Evolutionary conservation across 2,329 filamentous ascomycete genomes (phyloP).

Genomic region (Diaporthe destruens): DNA sequence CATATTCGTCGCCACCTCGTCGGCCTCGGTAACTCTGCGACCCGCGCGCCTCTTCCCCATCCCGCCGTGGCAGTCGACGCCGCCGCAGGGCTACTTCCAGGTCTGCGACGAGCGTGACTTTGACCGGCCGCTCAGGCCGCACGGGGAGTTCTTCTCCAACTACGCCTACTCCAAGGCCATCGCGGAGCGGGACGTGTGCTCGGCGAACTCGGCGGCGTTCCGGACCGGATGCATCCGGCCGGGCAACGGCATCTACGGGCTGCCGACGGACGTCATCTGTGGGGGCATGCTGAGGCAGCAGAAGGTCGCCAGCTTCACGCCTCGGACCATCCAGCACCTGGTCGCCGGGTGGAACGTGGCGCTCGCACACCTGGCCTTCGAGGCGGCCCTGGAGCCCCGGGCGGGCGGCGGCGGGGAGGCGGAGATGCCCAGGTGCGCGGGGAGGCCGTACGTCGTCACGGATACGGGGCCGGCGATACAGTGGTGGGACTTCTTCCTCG

Average conservation of each 20-base stretch:
- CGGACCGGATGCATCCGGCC: slow-evolving; percentile 67
- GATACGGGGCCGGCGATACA: slow-evolving; percentile 61
- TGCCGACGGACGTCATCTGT: slow-evolving; percentile 57
- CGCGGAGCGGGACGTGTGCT: slow-evolving; percentile 64
- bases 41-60: slow-evolving; percentile 57
- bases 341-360: slow-evolving; percentile 65
- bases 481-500: slow-evolving; percentile 56
- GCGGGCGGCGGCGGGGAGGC: slow-evolving; percentile 42
- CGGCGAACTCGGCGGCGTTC: slow-evolving; percentile 57
- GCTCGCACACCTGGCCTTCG: slow-evolving; percentile 65
- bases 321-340: slow-evolving; percentile 62
- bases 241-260: slow-evolving; percentile 66
- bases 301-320: slow-evolving; percentile 57
- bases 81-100: slow-evolving; percentile 58
- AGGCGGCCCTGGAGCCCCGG: slow-evolving; percentile 58
- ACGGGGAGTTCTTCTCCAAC: slow-evolving; percentile 60
- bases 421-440: slow-evolving; percentile 52
- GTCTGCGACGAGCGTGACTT: slow-evolving; percentile 60
- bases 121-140: slow-evolving; percentile 52
- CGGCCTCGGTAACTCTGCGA: slow-evolving; percentile 59
- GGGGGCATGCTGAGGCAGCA: slow-evolving; percentile 55
- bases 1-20: slow-evolving; percentile 66
- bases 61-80: slow-evolving; percentile 55
- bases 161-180: slow-evolving; percentile 65
- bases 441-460: slow-evolving; percentile 63